These are phyloP conservation scores for Apiospora rasikravindrae DNA, from an alignment of 2,329 filamentous ascomycete genomes.

Conservation along the genomic window DNA sequence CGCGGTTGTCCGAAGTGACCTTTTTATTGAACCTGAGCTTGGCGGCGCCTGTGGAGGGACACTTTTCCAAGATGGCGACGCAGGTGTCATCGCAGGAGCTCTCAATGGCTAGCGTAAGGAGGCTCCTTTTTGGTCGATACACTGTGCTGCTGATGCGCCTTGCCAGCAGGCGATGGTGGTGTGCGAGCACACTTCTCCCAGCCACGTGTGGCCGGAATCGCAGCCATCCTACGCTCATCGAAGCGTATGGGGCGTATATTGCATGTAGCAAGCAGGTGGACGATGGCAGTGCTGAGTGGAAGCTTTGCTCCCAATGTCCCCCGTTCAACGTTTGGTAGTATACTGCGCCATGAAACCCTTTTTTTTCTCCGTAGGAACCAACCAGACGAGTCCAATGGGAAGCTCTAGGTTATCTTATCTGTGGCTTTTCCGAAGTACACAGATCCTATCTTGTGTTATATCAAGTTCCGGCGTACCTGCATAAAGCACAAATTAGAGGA, in stretches of 20 bases:
- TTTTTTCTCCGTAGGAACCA: not conserved
- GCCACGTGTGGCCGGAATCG: conserved; percentile 21
- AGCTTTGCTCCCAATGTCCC: not conserved
- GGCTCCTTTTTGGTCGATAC: conserved; percentile 33
- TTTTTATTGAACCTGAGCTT: conserved; percentile 79
- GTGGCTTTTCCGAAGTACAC: not conserved
- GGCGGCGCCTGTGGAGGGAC: conserved; percentile 44
- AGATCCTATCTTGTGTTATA: not conserved
- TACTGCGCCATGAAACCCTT: not conserved
- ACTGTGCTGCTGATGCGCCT: not conserved
- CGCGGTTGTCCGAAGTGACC: conserved; percentile 78
- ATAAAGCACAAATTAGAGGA: not conserved
- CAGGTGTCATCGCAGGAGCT: conserved; percentile 93
- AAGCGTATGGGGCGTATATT: conserved; percentile 8
- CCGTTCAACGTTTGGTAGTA: not conserved
- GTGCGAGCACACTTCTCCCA: not conserved
- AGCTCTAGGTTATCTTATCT: conserved; percentile 13
- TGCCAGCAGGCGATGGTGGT: not conserved
- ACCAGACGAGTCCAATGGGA: not conserved
- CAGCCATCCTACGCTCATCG: conserved; percentile 25
- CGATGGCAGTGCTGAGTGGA: not conserved
- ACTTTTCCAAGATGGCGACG: conserved; percentile 77
- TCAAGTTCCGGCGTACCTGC: not conserved
- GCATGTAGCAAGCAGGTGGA: not conserved
- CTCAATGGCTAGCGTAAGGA: conserved; percentile 75